phyloP scores from a whole-genome alignment of 805 yeast genomes.

The Maudiozyma bulderi region DNA sequence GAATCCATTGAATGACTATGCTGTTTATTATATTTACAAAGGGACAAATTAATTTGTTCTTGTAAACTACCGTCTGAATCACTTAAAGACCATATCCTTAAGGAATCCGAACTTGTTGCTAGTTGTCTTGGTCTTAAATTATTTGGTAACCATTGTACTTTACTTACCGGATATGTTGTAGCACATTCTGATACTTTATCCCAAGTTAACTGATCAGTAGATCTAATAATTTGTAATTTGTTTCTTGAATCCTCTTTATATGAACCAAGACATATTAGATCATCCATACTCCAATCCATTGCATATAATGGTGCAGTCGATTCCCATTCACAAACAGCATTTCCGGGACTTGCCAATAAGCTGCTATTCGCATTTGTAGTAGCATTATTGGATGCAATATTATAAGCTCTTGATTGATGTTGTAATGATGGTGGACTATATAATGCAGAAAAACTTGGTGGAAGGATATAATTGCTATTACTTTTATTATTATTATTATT shows the following conservation, averaged over 20 bases:
- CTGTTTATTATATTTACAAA: conserved; percentile 35
- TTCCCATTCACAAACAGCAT: conserved; percentile 21
- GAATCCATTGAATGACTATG: conserved; percentile 15
- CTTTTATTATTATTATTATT: background rate
- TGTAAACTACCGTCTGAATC: conserved; percentile 24
- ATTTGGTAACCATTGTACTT: conserved; percentile 28
- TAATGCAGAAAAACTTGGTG: background rate
- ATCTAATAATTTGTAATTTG: conserved; percentile 45
- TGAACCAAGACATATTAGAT: conserved; percentile 33
- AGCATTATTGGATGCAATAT: background rate
- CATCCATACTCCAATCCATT: conserved; percentile 28
- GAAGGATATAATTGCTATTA: background rate
- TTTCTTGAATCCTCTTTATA: conserved; percentile 72
- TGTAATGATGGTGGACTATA: background rate
- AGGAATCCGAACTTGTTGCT: conserved; percentile 30
- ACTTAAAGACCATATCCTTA: conserved; percentile 25
- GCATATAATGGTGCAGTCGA: conserved; percentile 24
- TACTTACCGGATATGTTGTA: conserved; percentile 26
- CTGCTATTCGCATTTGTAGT: too few relatives aligned
- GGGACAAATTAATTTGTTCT: conserved; percentile 34
- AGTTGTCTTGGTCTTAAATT: conserved; percentile 21
- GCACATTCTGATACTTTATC: conserved; percentile 34
- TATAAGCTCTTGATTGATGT: background rate
- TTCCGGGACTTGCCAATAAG: background rate
- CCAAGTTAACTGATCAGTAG: conserved; percentile 62